Evolutionary conservation across 2,329 filamentous ascomycete species (phyloP).

Genomic region (Cladosporium sp.): DNA sequence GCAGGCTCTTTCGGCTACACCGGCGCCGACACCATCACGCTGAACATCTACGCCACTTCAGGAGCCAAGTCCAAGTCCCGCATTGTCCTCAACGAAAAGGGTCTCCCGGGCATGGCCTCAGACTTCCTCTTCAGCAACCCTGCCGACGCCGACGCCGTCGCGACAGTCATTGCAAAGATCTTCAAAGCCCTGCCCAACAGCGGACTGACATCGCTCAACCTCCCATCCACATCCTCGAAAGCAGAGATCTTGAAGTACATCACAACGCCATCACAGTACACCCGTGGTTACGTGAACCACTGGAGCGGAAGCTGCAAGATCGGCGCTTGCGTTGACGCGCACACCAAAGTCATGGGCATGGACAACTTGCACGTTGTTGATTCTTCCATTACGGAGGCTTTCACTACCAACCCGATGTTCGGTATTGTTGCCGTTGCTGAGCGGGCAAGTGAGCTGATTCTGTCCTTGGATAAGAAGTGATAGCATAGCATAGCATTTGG

Average conservation of each 20-base stretch:
- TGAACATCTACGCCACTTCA: slow-evolving; percentile 56
- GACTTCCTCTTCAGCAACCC: slow-evolving; percentile 48
- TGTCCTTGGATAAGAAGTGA: no score
- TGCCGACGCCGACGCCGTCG: slow-evolving; percentile 47
- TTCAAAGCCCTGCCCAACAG: slow-evolving; percentile 43
- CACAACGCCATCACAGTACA: slow-evolving; percentile 46
- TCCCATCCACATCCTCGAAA: slow-evolving; percentile 43
- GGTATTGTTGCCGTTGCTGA: no score
- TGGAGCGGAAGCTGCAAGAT: slow-evolving; percentile 52
- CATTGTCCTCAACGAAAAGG: slow-evolving; percentile 54
- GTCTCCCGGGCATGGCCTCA: slow-evolving; percentile 51
- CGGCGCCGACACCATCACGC: slow-evolving; percentile 49
- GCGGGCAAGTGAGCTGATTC: no score
- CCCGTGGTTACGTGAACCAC: slow-evolving; percentile 49
- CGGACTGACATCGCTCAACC: slow-evolving; percentile 47
- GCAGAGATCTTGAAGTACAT: slow-evolving; percentile 49
- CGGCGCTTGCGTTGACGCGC: slow-evolving; percentile 46
- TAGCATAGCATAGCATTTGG: no score
- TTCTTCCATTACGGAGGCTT: slow-evolving; percentile 46
- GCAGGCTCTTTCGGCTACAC: slow-evolving; percentile 47
- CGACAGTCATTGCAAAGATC: slow-evolving; percentile 48
- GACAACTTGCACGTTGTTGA: slow-evolving; percentile 51
- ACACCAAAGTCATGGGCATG: slow-evolving; percentile 47
- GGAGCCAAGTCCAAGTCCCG: slow-evolving; percentile 48
- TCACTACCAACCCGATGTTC: slow-evolving; percentile 44